Evolutionary conservation across 768 basidiomycete species (phyloP), one percentile per base, ranked within the genome.

Genomic region (Suillus plorans): DNA sequence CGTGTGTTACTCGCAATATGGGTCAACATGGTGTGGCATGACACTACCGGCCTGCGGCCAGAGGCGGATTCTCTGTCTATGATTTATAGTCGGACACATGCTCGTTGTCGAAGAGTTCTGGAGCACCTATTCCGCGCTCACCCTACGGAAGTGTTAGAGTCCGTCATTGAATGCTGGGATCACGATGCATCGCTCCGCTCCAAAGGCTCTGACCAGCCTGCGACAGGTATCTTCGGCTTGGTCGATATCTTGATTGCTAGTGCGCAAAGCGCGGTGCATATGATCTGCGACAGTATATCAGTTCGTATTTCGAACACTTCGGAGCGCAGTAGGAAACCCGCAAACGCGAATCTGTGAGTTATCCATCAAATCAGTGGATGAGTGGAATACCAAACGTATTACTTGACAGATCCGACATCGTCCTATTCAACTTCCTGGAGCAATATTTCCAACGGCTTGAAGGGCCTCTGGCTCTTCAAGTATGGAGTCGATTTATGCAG

Each of bases 381-480:
- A 59, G 41, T 28, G 18, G 18, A 12, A 5, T 59, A 13, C 25
- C 18, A 20, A 41, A 37, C 39, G 5, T 8, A 6, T 25, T 13
- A 31, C 41, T 28, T 62, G 52, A n/a, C 64, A 96, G 94, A 64
- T 84, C 86, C 44, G 93, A 95, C 65, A 76, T 78, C 4, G 81
- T 83, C 18, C 71, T 95, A n/a, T 95, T 94, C 81, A 85, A 83
- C 37, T 99, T 98, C 74, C 80, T 99, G 55, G 95, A 98, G 72
- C 87, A 87, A 62, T 99, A 99, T 72, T 74, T 98, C 36, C 79
- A 78, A 20, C 86, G 89, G 12, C 76, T 99, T 49, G 97, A 99
- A 75, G 94, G 94, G 0, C 94, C 97, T 0, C 79, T 97, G 42
- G 96, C 94, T 4, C 82, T 95, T 13, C 97, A 99, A 78, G 91